Conservation (phyloP, 2,329 filamentous ascomycete species). For the Cyphellophora attinorum region DNA sequence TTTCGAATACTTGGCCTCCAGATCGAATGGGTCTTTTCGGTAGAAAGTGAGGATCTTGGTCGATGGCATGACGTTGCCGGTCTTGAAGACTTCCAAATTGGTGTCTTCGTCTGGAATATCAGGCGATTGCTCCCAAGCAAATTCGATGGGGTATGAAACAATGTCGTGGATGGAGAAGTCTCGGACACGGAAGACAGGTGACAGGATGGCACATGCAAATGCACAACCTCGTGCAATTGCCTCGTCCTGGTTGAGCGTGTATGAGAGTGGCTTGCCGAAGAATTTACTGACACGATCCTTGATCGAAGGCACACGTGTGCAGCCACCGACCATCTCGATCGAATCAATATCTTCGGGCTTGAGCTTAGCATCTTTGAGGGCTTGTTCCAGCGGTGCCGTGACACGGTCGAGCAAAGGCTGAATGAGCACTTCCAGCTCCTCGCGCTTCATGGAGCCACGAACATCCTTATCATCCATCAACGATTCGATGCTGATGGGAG, state of each 20-base stretch:
- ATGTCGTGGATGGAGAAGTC: constrained; percentile 98
- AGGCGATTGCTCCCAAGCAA: constrained; percentile 95
- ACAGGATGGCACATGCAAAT: constrained; percentile 95
- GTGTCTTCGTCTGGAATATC: constrained; percentile 99
- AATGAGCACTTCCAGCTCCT: constrained; percentile 87
- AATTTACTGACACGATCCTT: constrained; percentile 84
- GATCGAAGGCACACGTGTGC: constrained; percentile 83
- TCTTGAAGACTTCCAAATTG: constrained; percentile 93
- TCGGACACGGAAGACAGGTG: constrained; percentile 93
- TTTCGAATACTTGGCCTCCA: constrained; percentile 88
- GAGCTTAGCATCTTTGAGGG: constrained; percentile 85
- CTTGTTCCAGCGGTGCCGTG: constrained; percentile 72
- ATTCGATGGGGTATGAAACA: constrained; percentile 96
- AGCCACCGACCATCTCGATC: constrained; percentile 89
- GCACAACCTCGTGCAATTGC: constrained; percentile 90
- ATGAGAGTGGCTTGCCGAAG: constrained; percentile 88
- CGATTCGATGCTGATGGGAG: constrained; percentile 92
- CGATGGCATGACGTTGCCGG: constrained; percentile 90
- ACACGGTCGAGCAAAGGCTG: constrained; percentile 70
- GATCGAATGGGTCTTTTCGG: constrained; percentile 91
- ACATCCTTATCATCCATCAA: constrained; percentile 98
- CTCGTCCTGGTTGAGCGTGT: constrained; percentile 97
- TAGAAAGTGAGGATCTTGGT: constrained; percentile 99
- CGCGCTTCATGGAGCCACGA: constrained; percentile 75
- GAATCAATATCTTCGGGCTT: constrained; percentile 84